Evolutionary conservation across 495 filamentous ascomycete species (phyloP), one percentile per base, ranked within the genome.

Genomic region (Penicillium atrosanguineum): DNA sequence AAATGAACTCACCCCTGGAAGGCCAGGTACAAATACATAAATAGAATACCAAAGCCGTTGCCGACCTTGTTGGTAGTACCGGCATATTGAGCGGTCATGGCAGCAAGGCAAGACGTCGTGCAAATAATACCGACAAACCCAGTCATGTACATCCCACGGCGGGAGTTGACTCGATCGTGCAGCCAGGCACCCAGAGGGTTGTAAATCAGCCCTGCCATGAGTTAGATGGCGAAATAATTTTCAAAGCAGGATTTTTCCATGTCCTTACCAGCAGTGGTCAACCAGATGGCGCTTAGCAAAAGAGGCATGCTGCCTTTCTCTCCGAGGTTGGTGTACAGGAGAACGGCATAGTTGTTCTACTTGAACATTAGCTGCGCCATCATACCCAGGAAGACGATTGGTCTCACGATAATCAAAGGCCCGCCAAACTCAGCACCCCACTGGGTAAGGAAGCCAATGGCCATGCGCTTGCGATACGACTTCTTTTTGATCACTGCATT

Each of bases 241-340:
- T 4, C 2, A 34, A 12, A 14, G 44, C 15, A 20, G 15, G 34
- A 34, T 1, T 8, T 37, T 9, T 9, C 20, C 16, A 26, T 40
- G 6, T 11, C 14, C 63, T 56, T 53, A 70, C 69, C 70, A 38
- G 76, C 70, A 16, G 71, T 69, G 18, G 76, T 76, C 37, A 77
- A 60, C 74, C 75, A 80, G 12, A 77, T 50, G 15, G 74, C 72
- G 52, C 65, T 69, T n/a, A 81, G 61, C 4, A 81, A 65, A n/a
- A 81, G 54, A 16, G 78, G 78, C 63, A 72, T 74, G 21, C 57
- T 63, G 28, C 69, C 71, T 6, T 59, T 67, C 56, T 76, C 64
- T 26, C 78, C 78, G 7, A 81, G 66, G 20, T 67, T 70, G 4
- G 59, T 67, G 59, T 78, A 81, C n/a, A 81, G 55, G 12, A 81